Base-by-base conservation (phyloP, 176 grass and related monocot species). In the Tillandsia leiboldiana region DNA sequence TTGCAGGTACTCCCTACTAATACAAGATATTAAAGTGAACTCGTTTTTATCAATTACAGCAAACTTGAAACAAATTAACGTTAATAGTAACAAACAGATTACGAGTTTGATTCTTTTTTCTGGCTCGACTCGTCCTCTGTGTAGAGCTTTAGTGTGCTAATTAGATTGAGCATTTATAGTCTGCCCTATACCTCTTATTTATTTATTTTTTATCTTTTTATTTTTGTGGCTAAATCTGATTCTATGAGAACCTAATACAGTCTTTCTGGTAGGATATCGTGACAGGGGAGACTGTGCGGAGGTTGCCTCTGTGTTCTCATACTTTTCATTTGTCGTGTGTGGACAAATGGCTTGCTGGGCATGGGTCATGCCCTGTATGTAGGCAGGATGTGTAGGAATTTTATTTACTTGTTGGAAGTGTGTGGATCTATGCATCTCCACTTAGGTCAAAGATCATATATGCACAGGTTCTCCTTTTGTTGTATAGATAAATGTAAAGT, bases 311-410 rank as follows among this genome's bases (percentile, higher is more conserved):
- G 26, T 94, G 90, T 63, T 89, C 72, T 51, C 90, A 95, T 70
- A 90, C 77, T 18, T 95, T 87, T 70, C 90, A 95, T 49, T 77
- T 82, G 83, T 64, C 67, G 59, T 95, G 90, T 9, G 81, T 95
- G 58, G 90, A 95, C 76, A 84, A 88, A 84, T 95, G 86, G 90
- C 84, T 95, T 68, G 53, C 65, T 68, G 75, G 78, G 58, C 87
- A 87, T 70, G 76, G 78, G 13, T 86, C 90, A 3, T 95, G 90
- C 79, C 90, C 90, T 48, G 86, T 95, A 33, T 94, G 83, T 70
- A 84, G 90, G 72, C 86, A 77, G 72, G 67, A 79, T 49, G 90
- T 90, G 56, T 93, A 88, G 71, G 67, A 18, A 61, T 7, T 15
- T 3, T 56, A n/a, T 56, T 56, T 56, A 12, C 10, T 61, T 61